Evolutionary conservation across 192 early-diverging fungal species (phyloP), one percentile per base, ranked within the genome.

Genomic region (Podila epicladia): DNA sequence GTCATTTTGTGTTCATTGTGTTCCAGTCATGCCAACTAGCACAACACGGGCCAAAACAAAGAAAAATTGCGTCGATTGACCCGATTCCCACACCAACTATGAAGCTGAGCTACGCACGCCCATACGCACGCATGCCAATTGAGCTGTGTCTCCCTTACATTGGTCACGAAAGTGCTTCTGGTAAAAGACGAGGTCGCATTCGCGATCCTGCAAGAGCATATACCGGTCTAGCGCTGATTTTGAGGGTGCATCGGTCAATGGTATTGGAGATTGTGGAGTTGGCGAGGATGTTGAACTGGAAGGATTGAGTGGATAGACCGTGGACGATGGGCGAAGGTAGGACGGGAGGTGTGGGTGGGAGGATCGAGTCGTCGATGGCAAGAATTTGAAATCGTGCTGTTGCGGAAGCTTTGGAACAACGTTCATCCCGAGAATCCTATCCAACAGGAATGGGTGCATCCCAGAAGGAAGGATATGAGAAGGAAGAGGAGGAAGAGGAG

Each of bases 161-260:
- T 89, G 89, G 13, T 89, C 87, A 71, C 86, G 84, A 72, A 92
- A 92, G 83, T 91, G 83, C 26, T 88, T 86, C 38, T 89, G 82
- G 71, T 90, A 91, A 84, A 88, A 92, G 49, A 88, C 88, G 35
- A 92, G 87, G 73, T 92, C 91, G 75, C 89, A 87, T 53, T 92
- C 91, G 62, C 91, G 89, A 67, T 92, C 91, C 79, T 92, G 91
- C 35, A 92, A 74, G 68, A 92, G 74, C 26, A 82, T 48, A 4
- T 45, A 71, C 29, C 58, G 69, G 62, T 71, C 64, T 24, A 78
- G 57, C 3, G 49, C 9, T 20, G 20, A 55, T 22, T 38, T 31
- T 13, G 12, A 17, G 32, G 32, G 22, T 12, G 26, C 41, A 72
- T 53, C 31, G 53, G 49, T 48, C 53, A 31, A 26, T 24, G 51